These are phyloP conservation scores for Alternaria arbusti DNA, from an alignment of 2,329 filamentous ascomycete species.

Conservation along the genomic window DNA sequence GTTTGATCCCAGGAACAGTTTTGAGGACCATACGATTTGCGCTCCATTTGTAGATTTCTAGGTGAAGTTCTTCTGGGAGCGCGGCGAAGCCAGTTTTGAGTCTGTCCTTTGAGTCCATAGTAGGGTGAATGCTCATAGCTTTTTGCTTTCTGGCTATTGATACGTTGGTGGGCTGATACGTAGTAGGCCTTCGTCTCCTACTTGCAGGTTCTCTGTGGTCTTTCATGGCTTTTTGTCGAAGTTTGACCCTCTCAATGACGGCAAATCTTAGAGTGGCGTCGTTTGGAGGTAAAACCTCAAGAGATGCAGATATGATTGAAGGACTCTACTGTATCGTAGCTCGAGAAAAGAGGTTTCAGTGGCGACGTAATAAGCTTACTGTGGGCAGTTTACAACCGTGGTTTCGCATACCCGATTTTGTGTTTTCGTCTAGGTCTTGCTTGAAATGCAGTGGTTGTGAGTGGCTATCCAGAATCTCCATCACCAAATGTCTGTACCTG, in stretches of 20 bases:
- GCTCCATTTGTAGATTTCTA: background rate
- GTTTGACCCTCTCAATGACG: background rate
- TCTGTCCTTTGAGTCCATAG: background rate
- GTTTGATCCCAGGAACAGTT: background rate
- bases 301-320: background rate
- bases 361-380: background rate
- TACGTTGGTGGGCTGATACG: background rate
- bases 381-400: background rate
- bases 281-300: background rate
- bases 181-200: background rate
- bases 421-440: background rate
- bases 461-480: background rate
- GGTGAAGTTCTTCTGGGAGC: background rate
- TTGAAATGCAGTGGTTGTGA: background rate
- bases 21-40: background rate
- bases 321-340: background rate
- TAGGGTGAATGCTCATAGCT: background rate
- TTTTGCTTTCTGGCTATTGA: background rate
- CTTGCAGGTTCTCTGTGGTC: background rate
- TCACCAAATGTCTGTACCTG: background rate
- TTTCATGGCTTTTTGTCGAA: background rate
- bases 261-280: background rate
- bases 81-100: background rate
- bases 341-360: background rate
- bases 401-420: background rate